A percentile compares a stretch with the other conserved stretches of the same genome.
These are phyloP conservation scores for Penicillium sp. DNA, from an alignment of 2,329 filamentous ascomycete genomes.

Conservation along the genomic window DNA sequence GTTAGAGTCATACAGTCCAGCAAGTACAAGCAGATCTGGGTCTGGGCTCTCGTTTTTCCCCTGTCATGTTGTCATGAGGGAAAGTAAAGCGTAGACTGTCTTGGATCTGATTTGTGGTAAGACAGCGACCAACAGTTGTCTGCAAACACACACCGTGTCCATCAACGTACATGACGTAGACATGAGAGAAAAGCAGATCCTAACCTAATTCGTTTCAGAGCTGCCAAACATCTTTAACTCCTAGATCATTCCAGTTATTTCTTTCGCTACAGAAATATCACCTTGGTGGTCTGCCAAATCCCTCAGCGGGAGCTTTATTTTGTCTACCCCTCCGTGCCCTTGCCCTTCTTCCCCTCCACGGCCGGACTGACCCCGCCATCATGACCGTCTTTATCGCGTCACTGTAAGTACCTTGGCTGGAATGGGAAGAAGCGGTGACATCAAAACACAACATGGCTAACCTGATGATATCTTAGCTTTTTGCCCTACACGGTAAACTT, in stretches of 20 bases:
- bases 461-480: conserved; percentile 59
- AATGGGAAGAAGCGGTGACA: background rate
- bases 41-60: background rate
- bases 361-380: conserved; percentile 12
- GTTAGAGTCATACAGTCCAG: background rate
- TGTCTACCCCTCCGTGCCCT: background rate
- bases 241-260: background rate
- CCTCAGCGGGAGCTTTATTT: background rate
- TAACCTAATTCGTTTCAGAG: conserved; percentile 12
- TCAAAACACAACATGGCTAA: conserved; percentile 5
- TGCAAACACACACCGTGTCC: background rate
- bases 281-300: background rate
- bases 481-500: conserved; percentile 92
- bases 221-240: background rate
- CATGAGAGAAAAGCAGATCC: conserved; percentile 28
- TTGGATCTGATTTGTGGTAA: background rate
- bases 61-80: background rate
- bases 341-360: background rate
- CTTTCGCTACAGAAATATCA: background rate
- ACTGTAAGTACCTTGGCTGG: conserved; percentile 48
- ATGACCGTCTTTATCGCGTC: conserved; percentile 64
- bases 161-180: conserved; percentile 35
- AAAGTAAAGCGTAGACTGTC: background rate
- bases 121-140: background rate
- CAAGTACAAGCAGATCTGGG: background rate